These are phyloP conservation scores for Hypoxylon perforatum DNA, from an alignment of 495 filamentous ascomycete species.

Conservation along the genomic window DNA sequence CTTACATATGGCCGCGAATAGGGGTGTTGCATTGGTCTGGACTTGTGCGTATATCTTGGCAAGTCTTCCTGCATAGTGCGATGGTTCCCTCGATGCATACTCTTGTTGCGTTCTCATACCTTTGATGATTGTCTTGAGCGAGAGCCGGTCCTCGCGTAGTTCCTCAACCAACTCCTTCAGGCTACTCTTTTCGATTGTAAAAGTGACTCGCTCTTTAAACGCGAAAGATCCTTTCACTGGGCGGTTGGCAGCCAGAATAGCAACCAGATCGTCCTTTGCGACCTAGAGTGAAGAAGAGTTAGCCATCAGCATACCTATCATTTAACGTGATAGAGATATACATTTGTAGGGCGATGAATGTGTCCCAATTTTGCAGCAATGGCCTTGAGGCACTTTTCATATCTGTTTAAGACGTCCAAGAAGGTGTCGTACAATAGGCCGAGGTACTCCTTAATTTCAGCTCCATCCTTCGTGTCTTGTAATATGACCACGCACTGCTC, in stretches of 20 bases:
- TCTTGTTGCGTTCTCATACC: not conserved
- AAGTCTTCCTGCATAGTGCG: not conserved
- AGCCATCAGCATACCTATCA: not conserved
- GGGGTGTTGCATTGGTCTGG: not conserved
- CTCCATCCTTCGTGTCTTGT: no score
- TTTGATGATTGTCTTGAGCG: not conserved
- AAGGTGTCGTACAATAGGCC: no score
- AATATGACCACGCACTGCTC: no score
- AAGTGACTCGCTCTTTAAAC: conserved; percentile 7
- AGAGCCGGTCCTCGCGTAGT: not conserved
- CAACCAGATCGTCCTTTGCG: not conserved
- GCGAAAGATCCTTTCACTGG: not conserved
- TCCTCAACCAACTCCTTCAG: conserved; percentile 9
- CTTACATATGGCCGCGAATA: not conserved
- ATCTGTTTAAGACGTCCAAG: not conserved
- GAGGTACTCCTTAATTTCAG: no score
- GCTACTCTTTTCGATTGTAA: conserved; percentile 11
- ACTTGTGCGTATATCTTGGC: conserved; percentile 7
- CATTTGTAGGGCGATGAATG: conserved; percentile 15
- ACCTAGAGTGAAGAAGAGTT: not conserved
- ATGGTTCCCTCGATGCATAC: not conserved
- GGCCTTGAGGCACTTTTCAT: conserved; percentile 22
- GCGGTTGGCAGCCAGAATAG: not conserved
- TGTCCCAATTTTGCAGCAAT: conserved; percentile 18
- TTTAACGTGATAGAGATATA: not conserved